These are phyloP conservation scores for Lasiosphaeria miniovina DNA, from an alignment of 495 filamentous ascomycete species.

Conservation along the genomic window DNA sequence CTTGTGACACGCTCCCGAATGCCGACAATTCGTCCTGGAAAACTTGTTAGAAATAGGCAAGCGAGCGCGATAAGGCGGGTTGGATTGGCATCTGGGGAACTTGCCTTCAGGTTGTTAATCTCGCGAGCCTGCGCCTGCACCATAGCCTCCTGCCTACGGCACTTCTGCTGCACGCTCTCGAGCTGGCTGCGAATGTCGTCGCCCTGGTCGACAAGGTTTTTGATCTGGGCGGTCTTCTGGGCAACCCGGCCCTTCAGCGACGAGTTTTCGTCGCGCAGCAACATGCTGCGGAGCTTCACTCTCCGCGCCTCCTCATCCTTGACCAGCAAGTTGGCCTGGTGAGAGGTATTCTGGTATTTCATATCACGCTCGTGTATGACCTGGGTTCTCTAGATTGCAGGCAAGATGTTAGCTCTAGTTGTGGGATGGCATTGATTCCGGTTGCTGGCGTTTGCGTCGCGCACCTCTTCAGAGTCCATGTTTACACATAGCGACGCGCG, in stretches of 20 bases:
- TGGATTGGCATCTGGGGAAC: neutral
- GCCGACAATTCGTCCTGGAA: constrained; percentile 65
- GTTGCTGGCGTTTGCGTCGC: constrained; percentile 6
- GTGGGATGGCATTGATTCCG: neutral
- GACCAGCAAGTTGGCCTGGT: constrained; percentile 56
- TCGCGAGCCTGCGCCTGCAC: constrained; percentile 60
- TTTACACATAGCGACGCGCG: constrained; percentile 38
- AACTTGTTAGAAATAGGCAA: constrained; percentile 15
- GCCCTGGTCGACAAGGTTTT: constrained; percentile 54
- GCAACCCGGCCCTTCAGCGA: constrained; percentile 36
- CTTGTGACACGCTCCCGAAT: constrained; percentile 58
- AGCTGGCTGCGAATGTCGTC: constrained; percentile 58
- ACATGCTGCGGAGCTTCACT: constrained; percentile 59
- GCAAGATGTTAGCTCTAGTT: constrained; percentile 12
- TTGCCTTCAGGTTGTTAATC: constrained; percentile 65
- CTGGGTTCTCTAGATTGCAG: constrained; percentile 29
- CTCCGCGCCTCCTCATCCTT: constrained; percentile 67
- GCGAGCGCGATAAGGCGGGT: neutral
- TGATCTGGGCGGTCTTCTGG: constrained; percentile 54
- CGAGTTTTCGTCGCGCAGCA: constrained; percentile 67
- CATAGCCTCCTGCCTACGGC: constrained; percentile 53
- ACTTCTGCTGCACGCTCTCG: constrained; percentile 52
- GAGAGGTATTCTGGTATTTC: constrained; percentile 59
- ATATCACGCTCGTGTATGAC: constrained; percentile 55
- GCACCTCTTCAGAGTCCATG: constrained; percentile 43